Conservation (phyloP, 225 moss, liverwort and hornwort genomes). For the Bryoerythrophyllum caledonicum region DNA sequence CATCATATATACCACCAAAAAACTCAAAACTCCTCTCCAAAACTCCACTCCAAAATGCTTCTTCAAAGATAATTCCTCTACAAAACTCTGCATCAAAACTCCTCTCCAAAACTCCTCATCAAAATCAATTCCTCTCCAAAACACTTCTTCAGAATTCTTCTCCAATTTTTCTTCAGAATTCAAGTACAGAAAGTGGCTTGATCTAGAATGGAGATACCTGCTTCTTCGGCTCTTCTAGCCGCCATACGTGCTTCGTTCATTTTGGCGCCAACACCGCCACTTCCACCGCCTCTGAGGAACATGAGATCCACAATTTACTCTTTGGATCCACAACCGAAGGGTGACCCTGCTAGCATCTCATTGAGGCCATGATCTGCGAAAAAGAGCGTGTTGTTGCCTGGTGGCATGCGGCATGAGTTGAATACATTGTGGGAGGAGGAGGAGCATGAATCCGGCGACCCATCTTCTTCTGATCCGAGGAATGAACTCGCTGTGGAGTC, state of each 20-base stretch:
- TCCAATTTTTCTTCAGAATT: no score
- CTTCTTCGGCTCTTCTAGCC: slow-evolving; percentile 60
- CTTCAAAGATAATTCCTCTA: no score
- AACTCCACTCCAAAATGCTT: not conserved
- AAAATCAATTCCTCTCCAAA: no score
- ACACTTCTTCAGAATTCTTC: no score
- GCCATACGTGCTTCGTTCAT: slow-evolving; percentile 61
- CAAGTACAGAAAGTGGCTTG: not conserved
- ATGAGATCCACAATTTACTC: slow-evolving; percentile 33
- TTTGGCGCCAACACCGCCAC: slow-evolving; percentile 38
- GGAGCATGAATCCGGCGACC: slow-evolving; percentile 32
- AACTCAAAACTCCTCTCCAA: slow-evolving; percentile 8
- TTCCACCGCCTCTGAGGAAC: slow-evolving; percentile 28
- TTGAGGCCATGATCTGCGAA: slow-evolving; percentile 34
- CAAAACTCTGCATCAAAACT: no score
- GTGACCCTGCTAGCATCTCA: slow-evolving; percentile 37
- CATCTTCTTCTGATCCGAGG: slow-evolving; percentile 44
- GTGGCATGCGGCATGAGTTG: slow-evolving; percentile 26
- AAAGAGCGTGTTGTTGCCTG: slow-evolving; percentile 33
- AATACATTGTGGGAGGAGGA: slow-evolving; percentile 20
- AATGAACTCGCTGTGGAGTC: slow-evolving; percentile 49
- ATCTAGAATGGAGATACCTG: slow-evolving; percentile 35
- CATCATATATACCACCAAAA: not conserved
- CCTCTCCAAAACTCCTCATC: no score
- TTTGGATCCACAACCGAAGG: slow-evolving; percentile 31